Evolutionary conservation across 176 grass and related monocot genomes (phyloP), one percentile per base, ranked within the genome.

Genomic region (Zoysia japonica): DNA sequence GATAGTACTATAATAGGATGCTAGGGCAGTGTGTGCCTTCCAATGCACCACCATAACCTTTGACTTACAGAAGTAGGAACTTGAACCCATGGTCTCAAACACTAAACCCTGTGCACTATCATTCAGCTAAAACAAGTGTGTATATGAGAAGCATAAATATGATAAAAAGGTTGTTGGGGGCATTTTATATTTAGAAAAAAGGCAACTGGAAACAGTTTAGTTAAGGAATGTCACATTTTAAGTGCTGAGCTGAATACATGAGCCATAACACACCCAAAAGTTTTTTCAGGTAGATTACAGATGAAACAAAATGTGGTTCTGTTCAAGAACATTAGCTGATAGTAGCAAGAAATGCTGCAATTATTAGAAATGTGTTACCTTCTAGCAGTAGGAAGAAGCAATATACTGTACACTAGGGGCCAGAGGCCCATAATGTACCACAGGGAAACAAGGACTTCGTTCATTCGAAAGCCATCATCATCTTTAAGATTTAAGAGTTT

Each of bases 351-450:
- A 37, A 48, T 5, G 43, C 17, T 49, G 4, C 42, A 16, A 39
- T 19, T 43, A 51, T 15, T 46, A 51, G 15, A 75, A 66, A 85
- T 72, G 65, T 69, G 5, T 40, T 87, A 98, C 83, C 86, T 92
- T 91, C 88, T 90, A 40, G 71, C 85, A 42, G 85, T 94, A 67
- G 91, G 91, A 85, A 97, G 56, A 44, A 92, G 72, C 71, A 98
- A 72, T 90, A 94, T 94, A 70, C 81, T 90, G 70, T 98, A 98
- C 17, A 98, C 71, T 39, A 94, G 62, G 69, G 96, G 96, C 96
- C 96, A 94, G 47, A 95, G 76, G 39, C 92, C 88, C 92, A 94
- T 94, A 59, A 94, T 85, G 72, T 94, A 94, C 96, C 96, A 98
- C 28, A 98, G 82, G 65, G 90, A 76, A 53, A 94, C 88, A 44